phyloP scores from a whole-genome alignment of 257 asterid genomes.

The Penstemon barbatus region DNA sequence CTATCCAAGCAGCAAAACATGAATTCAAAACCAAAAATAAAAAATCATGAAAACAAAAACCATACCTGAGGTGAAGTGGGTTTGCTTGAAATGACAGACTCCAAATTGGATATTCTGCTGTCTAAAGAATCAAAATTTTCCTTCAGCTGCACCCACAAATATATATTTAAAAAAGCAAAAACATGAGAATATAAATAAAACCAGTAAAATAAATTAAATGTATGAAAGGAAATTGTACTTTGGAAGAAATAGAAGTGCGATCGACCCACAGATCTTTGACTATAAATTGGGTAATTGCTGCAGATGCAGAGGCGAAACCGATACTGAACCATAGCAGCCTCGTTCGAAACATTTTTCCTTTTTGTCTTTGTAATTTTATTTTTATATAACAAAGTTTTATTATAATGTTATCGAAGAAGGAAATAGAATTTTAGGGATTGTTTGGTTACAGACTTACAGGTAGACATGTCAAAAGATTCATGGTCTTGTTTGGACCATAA shows the following conservation, averaged over 20 bases:
- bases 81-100: slow-evolving; percentile 35
- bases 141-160: slow-evolving; percentile 37
- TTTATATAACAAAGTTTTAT: no score
- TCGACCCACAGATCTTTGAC: slow-evolving; percentile 57
- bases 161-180: neutral
- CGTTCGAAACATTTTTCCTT: slow-evolving; percentile 52
- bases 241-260: slow-evolving; percentile 49
- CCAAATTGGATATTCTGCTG: slow-evolving; percentile 62
- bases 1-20: neutral
- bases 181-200: neutral
- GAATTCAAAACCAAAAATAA: neutral
- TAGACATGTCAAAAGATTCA: no score
- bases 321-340: slow-evolving; percentile 60
- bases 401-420: no score
- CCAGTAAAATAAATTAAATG: neutral
- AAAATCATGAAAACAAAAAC: neutral
- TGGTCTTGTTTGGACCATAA: no score
- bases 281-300: slow-evolving; percentile 54
- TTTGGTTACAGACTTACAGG: no score
- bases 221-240: slow-evolving; percentile 35
- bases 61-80: slow-evolving; percentile 44
- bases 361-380: neutral
- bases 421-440: no score
- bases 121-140: slow-evolving; percentile 50
- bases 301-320: slow-evolving; percentile 60